phyloP scores from a whole-genome alignment of 2,329 filamentous ascomycete genomes.

The Lecanicillium sp. region DNA sequence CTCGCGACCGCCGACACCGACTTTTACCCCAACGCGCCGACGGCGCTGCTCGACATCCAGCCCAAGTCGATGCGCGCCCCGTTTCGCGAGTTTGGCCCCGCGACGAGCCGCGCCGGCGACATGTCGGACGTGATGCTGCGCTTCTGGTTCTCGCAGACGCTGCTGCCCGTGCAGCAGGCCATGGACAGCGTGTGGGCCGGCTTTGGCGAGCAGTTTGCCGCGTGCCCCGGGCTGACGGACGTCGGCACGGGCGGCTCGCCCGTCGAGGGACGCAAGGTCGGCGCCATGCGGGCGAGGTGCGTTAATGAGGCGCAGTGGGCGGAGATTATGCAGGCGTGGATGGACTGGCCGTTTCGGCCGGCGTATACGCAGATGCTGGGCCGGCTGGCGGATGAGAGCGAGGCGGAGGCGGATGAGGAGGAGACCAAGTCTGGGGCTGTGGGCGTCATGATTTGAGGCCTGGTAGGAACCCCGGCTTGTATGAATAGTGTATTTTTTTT shows the following conservation, averaged over 20 bases:
- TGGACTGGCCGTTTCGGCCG: slow-evolving; percentile 59
- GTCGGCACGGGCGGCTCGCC: slow-evolving; percentile 36
- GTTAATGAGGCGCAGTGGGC: slow-evolving; percentile 48
- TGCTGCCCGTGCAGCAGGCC: slow-evolving; percentile 34
- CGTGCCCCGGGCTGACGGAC: slow-evolving; percentile 43
- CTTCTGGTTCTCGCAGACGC: slow-evolving; percentile 32
- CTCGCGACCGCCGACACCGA: slow-evolving; percentile 51
- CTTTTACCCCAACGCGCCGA: slow-evolving; percentile 54
- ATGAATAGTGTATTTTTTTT: no score
- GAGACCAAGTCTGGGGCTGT: slow-evolving; percentile 14
- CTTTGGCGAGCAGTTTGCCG: slow-evolving; percentile 42
- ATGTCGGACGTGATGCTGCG: slow-evolving; percentile 41
- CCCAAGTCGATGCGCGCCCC: slow-evolving; percentile 46
- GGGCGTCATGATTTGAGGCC: neutral
- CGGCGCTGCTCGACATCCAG: slow-evolving; percentile 59
- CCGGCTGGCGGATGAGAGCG: slow-evolving; percentile 25
- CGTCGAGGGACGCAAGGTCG: slow-evolving; percentile 19
- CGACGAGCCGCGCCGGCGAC: slow-evolving; percentile 35
- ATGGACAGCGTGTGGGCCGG: slow-evolving; percentile 53
- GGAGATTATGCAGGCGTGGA: slow-evolving; percentile 52
- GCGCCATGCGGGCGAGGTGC: slow-evolving; percentile 35
- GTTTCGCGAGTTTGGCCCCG: slow-evolving; percentile 36
- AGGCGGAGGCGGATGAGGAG: slow-evolving; percentile 17
- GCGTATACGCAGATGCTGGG: slow-evolving; percentile 39
- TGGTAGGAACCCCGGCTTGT: neutral